Evolutionary conservation across 1,284 basidiomycete species (phyloP).

Genomic region (Testicularia cyperi): DNA sequence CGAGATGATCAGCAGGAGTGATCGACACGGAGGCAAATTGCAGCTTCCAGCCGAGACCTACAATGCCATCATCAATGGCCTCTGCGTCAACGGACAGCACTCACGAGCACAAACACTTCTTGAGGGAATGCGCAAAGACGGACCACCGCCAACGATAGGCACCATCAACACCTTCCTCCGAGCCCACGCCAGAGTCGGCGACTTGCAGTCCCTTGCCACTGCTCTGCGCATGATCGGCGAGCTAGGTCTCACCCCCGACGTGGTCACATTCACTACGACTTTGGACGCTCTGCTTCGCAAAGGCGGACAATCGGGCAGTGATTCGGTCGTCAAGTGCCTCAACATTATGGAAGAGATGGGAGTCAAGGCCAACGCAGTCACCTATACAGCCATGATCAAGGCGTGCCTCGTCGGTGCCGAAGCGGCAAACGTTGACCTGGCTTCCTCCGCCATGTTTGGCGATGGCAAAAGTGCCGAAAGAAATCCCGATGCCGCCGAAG

Average conservation of each 20-base stretch:
- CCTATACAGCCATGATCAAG: constrained; percentile 54
- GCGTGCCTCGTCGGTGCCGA: constrained; percentile 36
- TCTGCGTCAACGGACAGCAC: constrained; percentile 13
- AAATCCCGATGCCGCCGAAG: not conserved
- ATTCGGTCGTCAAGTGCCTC: constrained; percentile 29
- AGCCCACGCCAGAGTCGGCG: constrained; percentile 25
- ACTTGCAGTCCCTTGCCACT: constrained; percentile 25
- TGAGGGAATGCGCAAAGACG: constrained; percentile 32
- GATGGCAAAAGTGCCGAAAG: not conserved
- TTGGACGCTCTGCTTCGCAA: constrained; percentile 47
- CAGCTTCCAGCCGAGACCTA: constrained; percentile 38
- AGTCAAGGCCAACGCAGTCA: constrained; percentile 42
- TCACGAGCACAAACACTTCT: constrained; percentile 28
- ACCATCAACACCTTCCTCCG: constrained; percentile 52
- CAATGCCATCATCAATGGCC: constrained; percentile 47
- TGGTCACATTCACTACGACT: constrained; percentile 51
- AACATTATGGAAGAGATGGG: constrained; percentile 41
- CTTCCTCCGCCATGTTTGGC: constrained; percentile 9
- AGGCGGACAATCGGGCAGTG: constrained; percentile 24
- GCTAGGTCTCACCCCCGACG: constrained; percentile 39
- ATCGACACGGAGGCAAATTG: constrained; percentile 7
- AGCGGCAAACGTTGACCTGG: constrained; percentile 15
- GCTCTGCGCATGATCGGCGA: constrained; percentile 29
- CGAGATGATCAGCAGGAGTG: constrained; percentile 14
- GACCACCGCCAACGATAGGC: constrained; percentile 41